A percentile compares a stretch with the other conserved stretches of the same genome.
phyloP scores from a whole-genome alignment of 345 rosid genomes.

The Streptanthus diversifolius region DNA sequence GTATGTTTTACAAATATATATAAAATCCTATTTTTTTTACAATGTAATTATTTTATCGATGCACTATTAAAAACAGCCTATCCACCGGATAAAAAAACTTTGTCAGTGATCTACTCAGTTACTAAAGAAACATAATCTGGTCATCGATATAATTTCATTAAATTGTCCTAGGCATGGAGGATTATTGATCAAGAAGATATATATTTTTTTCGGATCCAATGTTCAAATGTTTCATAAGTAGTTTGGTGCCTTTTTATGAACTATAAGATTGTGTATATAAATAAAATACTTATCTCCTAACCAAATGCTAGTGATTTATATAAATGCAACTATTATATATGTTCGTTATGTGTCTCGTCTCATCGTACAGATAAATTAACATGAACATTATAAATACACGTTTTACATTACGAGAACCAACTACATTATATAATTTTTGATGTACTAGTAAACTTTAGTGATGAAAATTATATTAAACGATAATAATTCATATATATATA shows the following conservation, averaged over 20 bases:
- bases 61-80: too few species aligned
- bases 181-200: constrained; percentile 4
- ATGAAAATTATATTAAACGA: not conserved
- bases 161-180: not conserved
- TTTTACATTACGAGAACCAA: constrained; percentile 14
- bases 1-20: not conserved
- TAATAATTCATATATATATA: not conserved
- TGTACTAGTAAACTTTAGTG: not conserved
- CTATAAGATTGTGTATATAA: not conserved
- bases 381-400: constrained; percentile 4
- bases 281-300: not conserved
- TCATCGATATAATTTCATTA: not conserved
- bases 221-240: not conserved
- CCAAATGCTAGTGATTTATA: not conserved
- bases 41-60: not conserved
- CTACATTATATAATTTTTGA: not conserved
- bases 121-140: too few species aligned
- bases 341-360: constrained; percentile 24
- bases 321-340: not conserved
- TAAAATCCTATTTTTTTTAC: not conserved
- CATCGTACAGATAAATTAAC: constrained; percentile 8
- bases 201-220: not conserved
- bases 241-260: not conserved
- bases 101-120: too few species aligned
- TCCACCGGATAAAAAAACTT: too few species aligned